Percentiles rank a stretch among this genome's conserved stretches.
Conservation (phyloP, 179 eudicot genomes). For the Spinacia oleracea region DNA sequence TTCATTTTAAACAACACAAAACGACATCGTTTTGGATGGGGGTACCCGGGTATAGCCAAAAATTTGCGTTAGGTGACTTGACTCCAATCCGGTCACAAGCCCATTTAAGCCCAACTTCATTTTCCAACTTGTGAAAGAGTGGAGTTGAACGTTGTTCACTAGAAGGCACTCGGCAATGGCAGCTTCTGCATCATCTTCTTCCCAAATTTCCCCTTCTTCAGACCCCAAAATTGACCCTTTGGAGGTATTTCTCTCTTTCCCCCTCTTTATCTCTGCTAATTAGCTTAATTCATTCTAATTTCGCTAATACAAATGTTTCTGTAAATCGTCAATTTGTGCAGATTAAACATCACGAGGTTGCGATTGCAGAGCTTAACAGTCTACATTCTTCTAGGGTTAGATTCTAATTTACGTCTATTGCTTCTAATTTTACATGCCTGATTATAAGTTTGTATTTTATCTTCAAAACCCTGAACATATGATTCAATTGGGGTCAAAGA, state of each 20-base stretch:
- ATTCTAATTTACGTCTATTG: neutral
- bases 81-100: no score
- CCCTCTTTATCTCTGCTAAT: neutral
- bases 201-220: conserved; percentile 19
- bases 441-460: neutral
- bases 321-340: conserved; percentile 11
- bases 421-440: neutral
- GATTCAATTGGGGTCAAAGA: neutral
- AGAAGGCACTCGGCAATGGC: conserved; percentile 20
- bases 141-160: neutral
- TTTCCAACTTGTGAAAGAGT: neutral
- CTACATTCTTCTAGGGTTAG: conserved; percentile 49
- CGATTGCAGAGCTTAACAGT: conserved; percentile 50
- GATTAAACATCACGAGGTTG: conserved; percentile 55
- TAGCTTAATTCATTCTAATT: neutral
- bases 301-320: neutral
- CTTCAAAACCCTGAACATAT: neutral
- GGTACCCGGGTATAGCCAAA: no score
- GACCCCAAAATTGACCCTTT: conserved; percentile 14
- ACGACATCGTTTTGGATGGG: no score
- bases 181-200: conserved; percentile 24
- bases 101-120: no score
- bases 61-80: no score
- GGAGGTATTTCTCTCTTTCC: conserved; percentile 15
- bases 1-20: no score